A percentile compares a stretch with the other conserved stretches of the same genome.
phyloP scores from a whole-genome alignment of 1,284 basidiomycete species.

The Leccinum pachyderme region DNA sequence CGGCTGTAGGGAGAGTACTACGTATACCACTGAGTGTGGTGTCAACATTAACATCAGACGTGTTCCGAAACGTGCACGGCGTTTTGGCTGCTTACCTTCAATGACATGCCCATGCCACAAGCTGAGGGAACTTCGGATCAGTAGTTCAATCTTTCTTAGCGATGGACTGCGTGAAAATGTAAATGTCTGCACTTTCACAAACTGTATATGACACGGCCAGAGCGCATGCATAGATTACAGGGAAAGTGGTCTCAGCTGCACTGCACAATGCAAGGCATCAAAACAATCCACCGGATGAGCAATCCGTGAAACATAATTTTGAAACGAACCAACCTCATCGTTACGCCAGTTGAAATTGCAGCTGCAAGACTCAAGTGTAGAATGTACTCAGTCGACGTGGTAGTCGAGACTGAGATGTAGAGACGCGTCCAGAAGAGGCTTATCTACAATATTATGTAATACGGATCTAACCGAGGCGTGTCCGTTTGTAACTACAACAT shows the following conservation, averaged over 20 bases:
- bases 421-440: too few relatives aligned
- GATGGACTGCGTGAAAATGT: neutral
- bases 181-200: neutral
- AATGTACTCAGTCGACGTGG: too few relatives aligned
- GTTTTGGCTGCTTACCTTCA: neutral
- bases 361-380: too few relatives aligned
- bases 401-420: too few relatives aligned
- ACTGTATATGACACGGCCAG: neutral
- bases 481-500: too few relatives aligned
- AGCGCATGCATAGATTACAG: neutral
- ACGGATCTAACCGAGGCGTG: too few relatives aligned
- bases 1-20: neutral
- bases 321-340: constrained; percentile 1
- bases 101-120: neutral
- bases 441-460: too few relatives aligned
- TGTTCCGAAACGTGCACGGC: neutral
- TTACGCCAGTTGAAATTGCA: neutral
- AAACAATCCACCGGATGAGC: neutral
- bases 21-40: neutral
- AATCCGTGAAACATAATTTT: neutral
- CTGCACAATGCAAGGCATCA: neutral
- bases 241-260: neutral
- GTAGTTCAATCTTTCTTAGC: neutral
- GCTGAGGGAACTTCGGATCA: neutral
- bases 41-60: constrained; percentile 1